Evolutionary conservation across 805 yeast species (phyloP), one percentile per base, ranked within the genome.

Genomic region (Myxozyma melibiosi): DNA sequence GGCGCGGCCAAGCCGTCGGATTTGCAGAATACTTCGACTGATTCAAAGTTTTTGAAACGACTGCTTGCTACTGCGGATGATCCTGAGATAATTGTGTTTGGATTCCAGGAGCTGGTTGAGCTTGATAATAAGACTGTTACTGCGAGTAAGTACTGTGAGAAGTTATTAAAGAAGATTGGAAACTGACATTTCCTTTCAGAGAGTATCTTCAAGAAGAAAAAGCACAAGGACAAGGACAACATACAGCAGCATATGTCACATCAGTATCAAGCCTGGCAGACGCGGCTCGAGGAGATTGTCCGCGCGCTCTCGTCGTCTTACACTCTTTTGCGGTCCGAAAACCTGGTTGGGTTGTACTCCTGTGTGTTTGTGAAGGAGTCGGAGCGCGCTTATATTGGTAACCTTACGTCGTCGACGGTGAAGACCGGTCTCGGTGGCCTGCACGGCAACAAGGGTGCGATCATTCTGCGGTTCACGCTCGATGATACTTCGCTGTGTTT

Each of bases 401-500:
- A 82, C 47, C 77, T 90, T 27, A 87, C 84, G 65, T 84, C 91
- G 1, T 80, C 86, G 34, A 80, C 84, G 37, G 91, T 89, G 65
- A 92, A 92, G 67, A 91, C 98, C 0, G 99, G 99, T 0, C 78
- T 92, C 49, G 96, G 96, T 31, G 99, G 99, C 4, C 84, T 90
- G 73, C 84, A 95, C 55, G 86, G 80, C 11, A 75, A 75, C 59
- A 73, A 89, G 70, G 96, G 96, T 3, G 96, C 88, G 1, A 82
- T 88, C 42, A 85, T 87, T 0, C 81, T 86, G 2, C 80, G 91
- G 61, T 78, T 89, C 66, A 74, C 78, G 24, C 79, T 84, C 57
- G 83, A 85, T 13, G 83, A 83, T 31, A 83, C 92, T 9, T 82
- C 81, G 28, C 72, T 94, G 50, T 89, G 97, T 66, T 82, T 92